Percentiles rank a stretch among this genome's conserved stretches.
These are phyloP conservation scores for Aspergillus panamensis DNA, from an alignment of 495 filamentous ascomycete species.

Conservation along the genomic window DNA sequence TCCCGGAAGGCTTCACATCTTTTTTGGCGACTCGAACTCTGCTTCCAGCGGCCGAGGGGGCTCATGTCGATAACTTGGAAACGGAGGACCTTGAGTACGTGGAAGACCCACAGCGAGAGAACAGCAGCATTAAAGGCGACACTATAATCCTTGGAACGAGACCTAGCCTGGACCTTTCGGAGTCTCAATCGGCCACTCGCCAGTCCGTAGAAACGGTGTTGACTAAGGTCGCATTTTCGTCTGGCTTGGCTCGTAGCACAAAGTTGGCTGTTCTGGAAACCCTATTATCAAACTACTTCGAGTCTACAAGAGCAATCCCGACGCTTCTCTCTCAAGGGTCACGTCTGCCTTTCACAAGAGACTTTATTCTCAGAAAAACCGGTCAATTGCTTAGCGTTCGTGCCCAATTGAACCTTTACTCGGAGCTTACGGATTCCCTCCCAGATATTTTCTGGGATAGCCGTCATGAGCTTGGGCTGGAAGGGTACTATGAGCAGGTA, in stretches of 20 bases:
- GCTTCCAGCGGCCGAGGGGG: slow-evolving; percentile 69
- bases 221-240: slow-evolving; percentile 94
- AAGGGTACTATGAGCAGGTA: slow-evolving; percentile 92
- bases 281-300: slow-evolving; percentile 76
- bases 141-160: slow-evolving; percentile 86
- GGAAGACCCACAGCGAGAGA: slow-evolving; percentile 69
- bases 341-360: slow-evolving; percentile 64
- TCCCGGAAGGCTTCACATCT: slow-evolving; percentile 66
- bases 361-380: slow-evolving; percentile 86
- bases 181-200: slow-evolving; percentile 19
- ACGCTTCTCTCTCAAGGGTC: slow-evolving; percentile 62
- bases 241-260: slow-evolving; percentile 89
- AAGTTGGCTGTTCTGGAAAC: slow-evolving; percentile 92
- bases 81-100: slow-evolving; percentile 88
- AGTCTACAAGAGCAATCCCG: slow-evolving; percentile 77
- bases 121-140: slow-evolving; percentile 79
- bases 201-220: slow-evolving; percentile 70
- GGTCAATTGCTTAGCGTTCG: slow-evolving; percentile 88
- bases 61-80: slow-evolving; percentile 66
- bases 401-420: slow-evolving; percentile 93
- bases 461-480: slow-evolving; percentile 77
- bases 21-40: slow-evolving; percentile 71
- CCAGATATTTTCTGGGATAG: slow-evolving; percentile 98
- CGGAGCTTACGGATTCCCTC: slow-evolving; percentile 90
- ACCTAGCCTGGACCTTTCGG: slow-evolving; percentile 17